Conservation (phyloP, 495 filamentous ascomycete genomes). For the Pyrenopolyporus hunteri region DNA sequence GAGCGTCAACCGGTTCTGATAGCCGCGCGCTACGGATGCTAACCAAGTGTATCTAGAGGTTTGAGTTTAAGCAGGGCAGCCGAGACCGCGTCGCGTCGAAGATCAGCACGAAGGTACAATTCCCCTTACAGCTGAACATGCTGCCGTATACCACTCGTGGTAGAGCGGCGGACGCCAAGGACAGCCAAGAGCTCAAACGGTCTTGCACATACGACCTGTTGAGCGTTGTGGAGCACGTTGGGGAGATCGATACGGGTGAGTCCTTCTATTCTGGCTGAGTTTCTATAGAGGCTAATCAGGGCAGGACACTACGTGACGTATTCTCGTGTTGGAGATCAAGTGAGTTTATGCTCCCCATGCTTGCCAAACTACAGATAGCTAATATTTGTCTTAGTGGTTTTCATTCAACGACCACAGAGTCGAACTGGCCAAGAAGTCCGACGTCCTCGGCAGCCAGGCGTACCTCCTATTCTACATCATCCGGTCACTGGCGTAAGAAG, state of each 20-base stretch:
- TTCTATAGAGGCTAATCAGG: conserved; percentile 37
- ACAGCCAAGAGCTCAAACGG: conserved; percentile 56
- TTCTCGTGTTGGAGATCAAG: conserved; percentile 76
- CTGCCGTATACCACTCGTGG: conserved; percentile 79
- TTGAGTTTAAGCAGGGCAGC: conserved; percentile 70
- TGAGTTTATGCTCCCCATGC: conserved; percentile 50
- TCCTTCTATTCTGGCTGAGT: neutral
- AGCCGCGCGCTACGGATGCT: neutral
- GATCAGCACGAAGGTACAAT: conserved; percentile 78
- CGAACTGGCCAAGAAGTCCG: conserved; percentile 73
- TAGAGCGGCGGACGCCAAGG: conserved; percentile 43
- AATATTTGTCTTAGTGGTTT: conserved; percentile 68
- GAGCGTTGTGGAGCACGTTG: conserved; percentile 84
- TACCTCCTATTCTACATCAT: conserved; percentile 90
- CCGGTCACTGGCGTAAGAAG: conserved; percentile 58
- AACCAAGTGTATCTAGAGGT: conserved; percentile 61
- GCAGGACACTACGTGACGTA: conserved; percentile 85
- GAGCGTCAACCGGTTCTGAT: conserved; percentile 16
- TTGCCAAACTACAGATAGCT: neutral
- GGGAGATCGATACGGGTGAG: conserved; percentile 75
- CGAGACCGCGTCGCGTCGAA: conserved; percentile 71
- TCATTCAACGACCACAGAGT: conserved; percentile 92
- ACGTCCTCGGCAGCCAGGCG: conserved; percentile 81
- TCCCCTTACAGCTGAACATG: conserved; percentile 87
- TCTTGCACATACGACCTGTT: conserved; percentile 78